phyloP scores from a whole-genome alignment of 805 yeast species.

The Candida pseudofarinosa region DNA sequence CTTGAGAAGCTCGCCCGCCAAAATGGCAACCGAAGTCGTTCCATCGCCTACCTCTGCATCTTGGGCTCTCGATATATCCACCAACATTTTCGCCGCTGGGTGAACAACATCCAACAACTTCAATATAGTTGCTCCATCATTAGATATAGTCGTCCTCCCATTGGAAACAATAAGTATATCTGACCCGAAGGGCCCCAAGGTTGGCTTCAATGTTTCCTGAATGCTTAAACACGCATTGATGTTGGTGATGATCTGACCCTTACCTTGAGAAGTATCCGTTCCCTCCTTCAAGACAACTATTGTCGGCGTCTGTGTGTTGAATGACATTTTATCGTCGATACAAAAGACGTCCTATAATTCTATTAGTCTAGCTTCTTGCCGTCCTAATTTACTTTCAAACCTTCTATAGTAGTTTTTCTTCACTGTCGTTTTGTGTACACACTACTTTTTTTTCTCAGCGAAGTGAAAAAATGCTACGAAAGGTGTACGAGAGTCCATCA shows the following conservation, averaged over 20 bases:
- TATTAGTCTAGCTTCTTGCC: not conserved
- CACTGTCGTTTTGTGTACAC: not conserved
- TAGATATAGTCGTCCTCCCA: constrained; percentile 91
- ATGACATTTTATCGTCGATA: constrained; percentile 52
- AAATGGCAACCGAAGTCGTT: constrained; percentile 91
- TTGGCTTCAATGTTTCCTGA: constrained; percentile 91
- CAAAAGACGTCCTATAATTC: not conserved
- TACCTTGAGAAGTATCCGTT: constrained; percentile 94
- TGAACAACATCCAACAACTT: constrained; percentile 91
- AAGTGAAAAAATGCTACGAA: not conserved
- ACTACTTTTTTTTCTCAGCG: not conserved
- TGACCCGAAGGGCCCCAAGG: constrained; percentile 96
- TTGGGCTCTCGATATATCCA: constrained; percentile 92
- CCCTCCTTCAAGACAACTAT: constrained; percentile 97
- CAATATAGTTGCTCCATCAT: constrained; percentile 96
- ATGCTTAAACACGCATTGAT: constrained; percentile 97
- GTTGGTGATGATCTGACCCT: constrained; percentile 91
- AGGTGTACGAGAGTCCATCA: too few relatives aligned
- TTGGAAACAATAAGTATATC: constrained; percentile 85
- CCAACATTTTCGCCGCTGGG: constrained; percentile 96
- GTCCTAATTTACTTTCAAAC: not conserved
- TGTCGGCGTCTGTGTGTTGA: constrained; percentile 94
- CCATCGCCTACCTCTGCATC: constrained; percentile 99
- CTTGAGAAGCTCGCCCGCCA: constrained; percentile 92
- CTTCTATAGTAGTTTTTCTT: not conserved